Evolutionary conservation across 768 basidiomycete genomes (phyloP).

Genomic region (Amanita rimosa): DNA sequence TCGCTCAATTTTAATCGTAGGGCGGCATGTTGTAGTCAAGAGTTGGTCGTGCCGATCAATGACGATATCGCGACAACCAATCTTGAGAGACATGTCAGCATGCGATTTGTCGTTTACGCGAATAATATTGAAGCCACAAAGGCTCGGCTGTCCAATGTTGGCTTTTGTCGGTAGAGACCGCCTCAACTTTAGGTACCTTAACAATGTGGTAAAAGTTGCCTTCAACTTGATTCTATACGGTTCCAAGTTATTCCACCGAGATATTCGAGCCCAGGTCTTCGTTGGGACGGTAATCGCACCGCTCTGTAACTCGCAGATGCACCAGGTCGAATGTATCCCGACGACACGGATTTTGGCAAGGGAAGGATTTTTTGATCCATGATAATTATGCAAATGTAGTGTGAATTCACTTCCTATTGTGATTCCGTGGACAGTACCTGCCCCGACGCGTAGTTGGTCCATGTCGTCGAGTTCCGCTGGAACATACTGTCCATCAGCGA

Average conservation of each 20-base stretch:
- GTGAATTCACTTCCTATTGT: constrained; percentile 53
- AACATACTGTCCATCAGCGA: constrained; percentile 34
- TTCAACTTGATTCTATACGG: constrained; percentile 46
- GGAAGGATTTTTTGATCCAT: constrained; percentile 44
- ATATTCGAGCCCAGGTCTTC: constrained; percentile 41
- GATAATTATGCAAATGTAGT: constrained; percentile 49
- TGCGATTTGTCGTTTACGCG: constrained; percentile 30
- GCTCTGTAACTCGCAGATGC: constrained; percentile 32
- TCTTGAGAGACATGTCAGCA: constrained; percentile 41
- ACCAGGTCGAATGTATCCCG: constrained; percentile 50
- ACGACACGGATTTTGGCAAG: constrained; percentile 39
- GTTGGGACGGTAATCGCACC: constrained; percentile 18
- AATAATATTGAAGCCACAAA: constrained; percentile 29
- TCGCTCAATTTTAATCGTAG: constrained; percentile 25
- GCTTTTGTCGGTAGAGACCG: constrained; percentile 22
- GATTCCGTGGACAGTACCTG: constrained; percentile 53
- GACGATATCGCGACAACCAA: constrained; percentile 25
- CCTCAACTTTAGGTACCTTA: constrained; percentile 32
- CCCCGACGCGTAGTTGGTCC: constrained; percentile 33
- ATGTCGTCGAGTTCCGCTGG: constrained; percentile 28
- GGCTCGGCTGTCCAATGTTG: constrained; percentile 20
- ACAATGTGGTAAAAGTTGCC: constrained; percentile 32
- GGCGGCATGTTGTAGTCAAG: constrained; percentile 22
- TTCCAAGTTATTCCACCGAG: constrained; percentile 39
- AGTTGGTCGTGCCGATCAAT: constrained; percentile 36